Conservation (phyloP, 2,329 filamentous ascomycete species). For the Ilyonectria robusta region DNA sequence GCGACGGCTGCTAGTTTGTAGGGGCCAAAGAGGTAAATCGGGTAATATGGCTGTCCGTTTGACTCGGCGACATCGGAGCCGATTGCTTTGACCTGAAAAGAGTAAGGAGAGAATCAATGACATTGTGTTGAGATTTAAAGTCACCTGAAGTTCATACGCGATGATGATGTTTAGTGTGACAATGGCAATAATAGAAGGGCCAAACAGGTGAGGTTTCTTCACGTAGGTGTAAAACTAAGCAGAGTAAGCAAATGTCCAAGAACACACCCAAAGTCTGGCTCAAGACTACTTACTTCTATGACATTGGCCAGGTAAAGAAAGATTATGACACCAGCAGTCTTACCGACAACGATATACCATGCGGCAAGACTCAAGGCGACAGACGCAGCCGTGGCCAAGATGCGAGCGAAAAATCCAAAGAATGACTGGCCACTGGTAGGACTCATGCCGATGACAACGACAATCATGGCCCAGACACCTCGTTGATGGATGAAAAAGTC, state of each 20-base stretch:
- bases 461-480: constrained; percentile 32
- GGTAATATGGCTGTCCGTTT: constrained; percentile 30
- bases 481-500: constrained; percentile 29
- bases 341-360: constrained; percentile 28
- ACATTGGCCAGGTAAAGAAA: constrained; percentile 27
- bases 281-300: constrained; percentile 19
- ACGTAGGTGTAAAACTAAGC: constrained; percentile 28
- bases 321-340: constrained; percentile 29
- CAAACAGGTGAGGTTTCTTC: constrained; percentile 32
- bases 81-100: constrained; percentile 19
- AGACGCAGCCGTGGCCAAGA: constrained; percentile 23
- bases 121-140: not conserved
- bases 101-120: not conserved
- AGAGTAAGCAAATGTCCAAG: not conserved
- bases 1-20: constrained; percentile 30
- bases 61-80: constrained; percentile 20
- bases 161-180: constrained; percentile 32
- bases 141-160: constrained; percentile 33
- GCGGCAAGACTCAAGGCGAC: constrained; percentile 21
- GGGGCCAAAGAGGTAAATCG: constrained; percentile 30
- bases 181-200: constrained; percentile 28
- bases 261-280: not conserved
- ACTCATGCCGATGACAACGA: constrained; percentile 32
- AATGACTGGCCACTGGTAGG: constrained; percentile 30
- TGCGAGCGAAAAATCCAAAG: constrained; percentile 28